Evolutionary conservation across 169 alveolate genomes (phyloP), one percentile per base, ranked within the genome.

Genomic region (Neospora caninum): DNA sequence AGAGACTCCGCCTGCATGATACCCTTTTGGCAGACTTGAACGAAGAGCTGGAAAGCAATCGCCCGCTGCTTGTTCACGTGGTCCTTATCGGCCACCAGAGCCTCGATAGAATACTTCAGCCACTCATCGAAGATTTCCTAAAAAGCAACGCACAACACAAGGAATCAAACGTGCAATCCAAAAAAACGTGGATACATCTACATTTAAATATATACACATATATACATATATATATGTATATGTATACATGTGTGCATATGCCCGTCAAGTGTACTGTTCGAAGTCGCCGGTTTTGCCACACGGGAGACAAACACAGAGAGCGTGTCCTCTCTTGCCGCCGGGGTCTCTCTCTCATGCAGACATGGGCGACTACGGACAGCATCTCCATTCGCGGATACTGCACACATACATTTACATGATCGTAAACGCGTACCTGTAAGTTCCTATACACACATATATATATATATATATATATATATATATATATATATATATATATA

Each of bases 1-100:
- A 82, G 67, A 39, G 89, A 18, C 39, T 82, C 89, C 67, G 89
- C 69, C 89, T 82, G 89, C 53, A 82, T 0, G 67, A 82, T 82
- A 9, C 67, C 36, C 41, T 22, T 20, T n/a, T 29, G 34, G 89
- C 89, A 82, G 2, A 43, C 38, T 29, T 82, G 89, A 22, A 82
- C 89, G 41, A 82, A 42, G 41, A 82, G 64, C 69, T 36, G 89
- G 89, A 82, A 82, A 20, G 41, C 69, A 18, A 82, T 13, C 31
- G 89, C 89, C 34, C 89, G 89, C 36, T 82, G 89, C 69, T 36
- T 22, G 64, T 82, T 82, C 34, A 82, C 89, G 31, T 38, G 53
- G n/a, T 82, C 89, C 89, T 82, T 82, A 67, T 82, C 89, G 39
- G 89, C 89, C 54, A 38, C 67, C 41, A 82, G 64, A 6, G 38